Base-by-base conservation (phyloP, 371 early-diverging fungal species). In the Gilbertella persicaria region DNA sequence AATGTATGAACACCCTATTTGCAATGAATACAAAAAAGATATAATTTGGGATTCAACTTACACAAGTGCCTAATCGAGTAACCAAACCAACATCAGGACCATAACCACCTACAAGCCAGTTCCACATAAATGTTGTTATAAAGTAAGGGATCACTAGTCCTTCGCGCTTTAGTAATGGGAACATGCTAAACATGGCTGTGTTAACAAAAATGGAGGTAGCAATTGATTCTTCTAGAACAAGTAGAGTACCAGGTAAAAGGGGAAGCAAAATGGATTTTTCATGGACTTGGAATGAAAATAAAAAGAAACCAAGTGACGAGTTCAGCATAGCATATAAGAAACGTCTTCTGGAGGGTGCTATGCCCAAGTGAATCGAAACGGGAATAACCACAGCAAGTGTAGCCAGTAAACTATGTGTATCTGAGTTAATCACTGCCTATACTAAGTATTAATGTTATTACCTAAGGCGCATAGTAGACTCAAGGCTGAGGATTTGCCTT, bases 281-380 rank as follows among this genome's bases (percentile, higher is more conserved):
- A 71, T 98, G 98, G 2, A 97, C 98, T 69, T 96, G 97, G 78
- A 96, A 98, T 6, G 96, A 92, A 40, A 95, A 88, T 59, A 98
- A 63, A 72, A 93, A 98, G 69, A 98, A 98, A 0, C 89, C 87
- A 21, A 97, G 67, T 1, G 94, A 86, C 0, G 84, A 79, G 48
- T 83, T 87, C 26, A 85, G 57, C 43, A 95, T 61, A 3, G 88
- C 78, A 55, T 92, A 92, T 23, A 91, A 54, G 23, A 90, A 67
- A 2, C 82, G 73, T 13, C 52, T 61, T 21, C 71, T 71, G 4
- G 80, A 72, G 3, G 87, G 86, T 14, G 61, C 52, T 8, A 64
- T 54, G 26, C 85, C 79, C 36, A 91, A 50, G 50, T 84, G 74
- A n/a, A 85, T 50, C 33, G 78, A 71, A 8, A 86, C 78, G 0